Evolutionary conservation across 31 red algal genomes (phyloP), one percentile per base, ranked within the genome.

Genomic region (Porphyra umbilicalis): DNA sequence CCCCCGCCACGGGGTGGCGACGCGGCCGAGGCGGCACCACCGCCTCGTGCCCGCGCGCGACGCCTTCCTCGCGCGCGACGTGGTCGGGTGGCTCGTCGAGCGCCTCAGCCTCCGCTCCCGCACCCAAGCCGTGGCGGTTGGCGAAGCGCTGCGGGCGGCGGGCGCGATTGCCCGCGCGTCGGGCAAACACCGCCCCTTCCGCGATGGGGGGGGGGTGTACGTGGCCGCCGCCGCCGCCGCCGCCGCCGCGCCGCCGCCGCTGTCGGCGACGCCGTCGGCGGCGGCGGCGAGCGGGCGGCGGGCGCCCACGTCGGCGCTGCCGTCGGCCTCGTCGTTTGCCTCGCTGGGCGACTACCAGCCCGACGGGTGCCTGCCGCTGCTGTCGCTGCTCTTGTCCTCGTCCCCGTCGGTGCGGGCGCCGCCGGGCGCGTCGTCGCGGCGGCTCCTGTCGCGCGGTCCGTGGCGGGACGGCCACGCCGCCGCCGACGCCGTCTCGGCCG

Each of bases 61-160:
- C 67, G 84, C 88, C 15, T 94, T 94, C 75, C 84, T 85, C 67
- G 84, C 44, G 7, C 67, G 39, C 34, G 92, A 94, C 35, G 79
- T 88, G 20, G 85, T 94, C 57, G 92, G 88, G 32, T 85, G 81
- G 8, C 89, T 94, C 78, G 90, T 94, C 82, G 92, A 94, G 74
- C 84, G 82, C 4, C 78, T 88, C 0, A 88, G 85, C 40, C 85
- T 90, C 67, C 32, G 35, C 35, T 38, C 33, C n/a, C 74, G 92
- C 34, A 75, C 40, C n/a, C 81, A 88, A 11, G 92, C 85, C n/a
- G 78, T 87, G 33, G 75, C 57, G 15, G 57, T 94, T 16, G 92
- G 77, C 29, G 88, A 88, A 36, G 80, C 82, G 4, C 75, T 94
- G 25, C 78, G 85, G 29, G 78, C 84, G 68, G 35, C 79, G 31